Evolutionary conservation across 228 moss, liverwort and hornwort species (phyloP).

Genomic region (Sphagnum fallax): DNA sequence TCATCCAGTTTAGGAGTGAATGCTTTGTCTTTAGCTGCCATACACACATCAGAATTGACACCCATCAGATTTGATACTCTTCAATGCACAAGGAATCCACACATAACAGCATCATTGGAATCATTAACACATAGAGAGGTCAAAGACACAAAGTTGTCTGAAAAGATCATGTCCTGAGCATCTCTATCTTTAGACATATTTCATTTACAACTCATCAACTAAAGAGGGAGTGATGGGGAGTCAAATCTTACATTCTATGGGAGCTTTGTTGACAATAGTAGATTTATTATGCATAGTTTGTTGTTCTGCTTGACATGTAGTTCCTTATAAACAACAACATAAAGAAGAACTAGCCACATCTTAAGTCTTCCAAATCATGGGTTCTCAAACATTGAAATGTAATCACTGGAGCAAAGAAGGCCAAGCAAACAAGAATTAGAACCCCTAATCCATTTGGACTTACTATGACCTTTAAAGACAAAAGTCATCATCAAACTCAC

Average conservation of each 20-base stretch:
- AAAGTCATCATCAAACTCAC: background rate
- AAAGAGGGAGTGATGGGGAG: background rate
- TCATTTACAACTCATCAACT: background rate
- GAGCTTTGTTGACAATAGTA: constrained; percentile 65
- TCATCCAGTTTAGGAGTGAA: constrained; percentile 71
- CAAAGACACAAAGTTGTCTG: background rate
- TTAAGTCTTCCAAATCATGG: background rate
- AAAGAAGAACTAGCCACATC: background rate
- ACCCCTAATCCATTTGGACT: background rate
- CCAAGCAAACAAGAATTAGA: background rate
- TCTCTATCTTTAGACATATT: background rate
- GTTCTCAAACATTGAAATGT: too few relatives aligned
- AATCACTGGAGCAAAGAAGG: background rate
- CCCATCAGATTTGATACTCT: background rate
- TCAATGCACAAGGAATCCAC: background rate
- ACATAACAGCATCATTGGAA: background rate
- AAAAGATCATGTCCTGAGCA: background rate
- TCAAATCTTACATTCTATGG: constrained; percentile 64
- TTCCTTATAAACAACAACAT: constrained; percentile 14
- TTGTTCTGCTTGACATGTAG: constrained; percentile 56
- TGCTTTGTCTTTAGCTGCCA: constrained; percentile 74
- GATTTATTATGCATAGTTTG: constrained; percentile 86
- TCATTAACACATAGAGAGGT: background rate
- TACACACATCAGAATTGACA: constrained; percentile 4
- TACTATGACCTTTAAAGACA: background rate